Percentiles rank a stretch among this genome's conserved stretches.
Conservation (phyloP, 352 stramenopile species). For the Blastocystis sp. region DNA sequence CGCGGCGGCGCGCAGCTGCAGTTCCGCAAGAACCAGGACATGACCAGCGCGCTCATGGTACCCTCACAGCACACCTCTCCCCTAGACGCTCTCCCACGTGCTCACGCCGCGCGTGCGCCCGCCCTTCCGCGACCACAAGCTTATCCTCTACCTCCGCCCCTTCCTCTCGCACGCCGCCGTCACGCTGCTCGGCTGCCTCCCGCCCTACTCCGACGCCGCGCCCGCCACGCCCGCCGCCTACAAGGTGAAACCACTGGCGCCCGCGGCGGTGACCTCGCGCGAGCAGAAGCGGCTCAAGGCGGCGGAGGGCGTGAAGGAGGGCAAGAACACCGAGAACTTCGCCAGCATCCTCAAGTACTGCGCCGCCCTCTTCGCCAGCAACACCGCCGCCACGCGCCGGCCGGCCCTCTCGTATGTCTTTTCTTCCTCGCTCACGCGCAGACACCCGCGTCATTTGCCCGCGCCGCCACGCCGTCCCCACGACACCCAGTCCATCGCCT, state of each 20-base stretch:
- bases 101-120: conserved; percentile 3
- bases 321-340: conserved; percentile 23
- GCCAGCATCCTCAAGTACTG: conserved; percentile 34
- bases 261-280: neutral
- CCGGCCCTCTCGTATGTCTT: neutral
- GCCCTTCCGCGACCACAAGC: conserved; percentile 46
- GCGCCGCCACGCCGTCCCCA: neutral
- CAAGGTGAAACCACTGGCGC: neutral
- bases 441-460: neutral
- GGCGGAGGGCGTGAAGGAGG: neutral
- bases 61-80: neutral
- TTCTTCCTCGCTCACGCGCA: neutral
- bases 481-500: neutral
- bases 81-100: conserved; percentile 10
- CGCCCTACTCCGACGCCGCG: conserved; percentile 7
- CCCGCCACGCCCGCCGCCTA: neutral
- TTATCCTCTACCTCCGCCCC: conserved; percentile 52
- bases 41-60: conserved; percentile 11
- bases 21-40: neutral
- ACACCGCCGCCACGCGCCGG: neutral
- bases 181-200: conserved; percentile 14
- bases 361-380: neutral
- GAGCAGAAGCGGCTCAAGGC: neutral
- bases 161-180: conserved; percentile 12
- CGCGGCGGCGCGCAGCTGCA: neutral